Percentiles rank a stretch among this genome's conserved stretches.
Conservation (phyloP, 2,329 filamentous ascomycete species). For the Trichothecium roseum region DNA sequence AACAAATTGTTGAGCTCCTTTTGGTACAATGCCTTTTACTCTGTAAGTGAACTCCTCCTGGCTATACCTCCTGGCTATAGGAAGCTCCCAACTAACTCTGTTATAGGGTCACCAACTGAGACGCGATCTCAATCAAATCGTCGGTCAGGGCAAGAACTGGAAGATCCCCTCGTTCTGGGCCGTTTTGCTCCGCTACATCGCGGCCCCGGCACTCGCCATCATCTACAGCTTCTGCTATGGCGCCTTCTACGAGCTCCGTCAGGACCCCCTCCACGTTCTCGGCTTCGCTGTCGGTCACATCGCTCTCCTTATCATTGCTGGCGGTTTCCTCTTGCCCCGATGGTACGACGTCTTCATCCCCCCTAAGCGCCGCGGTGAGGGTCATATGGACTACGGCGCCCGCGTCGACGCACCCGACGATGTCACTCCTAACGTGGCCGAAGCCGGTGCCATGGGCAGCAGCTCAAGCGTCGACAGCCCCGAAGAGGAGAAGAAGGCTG, state of each 20-base stretch:
- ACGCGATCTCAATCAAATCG: constrained; percentile 42
- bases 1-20: constrained; percentile 27
- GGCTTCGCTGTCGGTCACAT: constrained; percentile 38
- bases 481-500: no score
- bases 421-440: no score
- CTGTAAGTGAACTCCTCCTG: constrained; percentile 27
- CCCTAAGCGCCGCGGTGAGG: constrained; percentile 31
- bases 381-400: constrained; percentile 19
- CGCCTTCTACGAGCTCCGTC: constrained; percentile 32
- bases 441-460: no score
- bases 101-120: constrained; percentile 43
- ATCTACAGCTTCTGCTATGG: constrained; percentile 42
- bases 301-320: constrained; percentile 32
- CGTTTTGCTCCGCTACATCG: constrained; percentile 37
- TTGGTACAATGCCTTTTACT: constrained; percentile 42
- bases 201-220: constrained; percentile 37
- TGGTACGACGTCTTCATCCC: constrained; percentile 45
- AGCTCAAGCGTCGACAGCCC: no score
- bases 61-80: no score
- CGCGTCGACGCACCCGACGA: constrained; percentile 4
- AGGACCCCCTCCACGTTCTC: constrained; percentile 39
- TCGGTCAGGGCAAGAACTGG: constrained; percentile 45
- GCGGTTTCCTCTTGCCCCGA: constrained; percentile 39
- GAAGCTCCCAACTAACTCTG: constrained; percentile 13
- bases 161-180: constrained; percentile 41